A percentile compares a stretch with the other conserved stretches of the same genome.
Evolutionary conservation across 495 filamentous ascomycete genomes (phyloP).

Genomic region (Penicillium atrosanguineum): DNA sequence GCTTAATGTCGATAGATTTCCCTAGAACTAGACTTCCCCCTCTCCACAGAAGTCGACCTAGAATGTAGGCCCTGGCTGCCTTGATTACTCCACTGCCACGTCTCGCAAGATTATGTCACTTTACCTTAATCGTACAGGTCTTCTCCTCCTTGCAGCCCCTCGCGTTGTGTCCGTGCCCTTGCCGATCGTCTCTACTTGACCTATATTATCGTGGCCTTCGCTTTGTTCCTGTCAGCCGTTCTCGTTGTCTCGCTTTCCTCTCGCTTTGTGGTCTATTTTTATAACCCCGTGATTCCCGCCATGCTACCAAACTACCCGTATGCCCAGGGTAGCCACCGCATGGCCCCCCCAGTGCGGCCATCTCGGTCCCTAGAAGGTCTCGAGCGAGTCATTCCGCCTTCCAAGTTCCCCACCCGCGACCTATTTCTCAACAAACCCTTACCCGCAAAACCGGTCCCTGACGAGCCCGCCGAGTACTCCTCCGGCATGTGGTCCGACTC

Average conservation of each 20-base stretch:
- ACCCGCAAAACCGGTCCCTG: constrained; percentile 30
- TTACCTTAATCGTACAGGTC: neutral
- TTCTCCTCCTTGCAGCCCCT: constrained; percentile 19
- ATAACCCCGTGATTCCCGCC: neutral
- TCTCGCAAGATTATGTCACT: neutral
- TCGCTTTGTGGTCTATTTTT: constrained; percentile 2
- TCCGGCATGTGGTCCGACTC: constrained; percentile 34
- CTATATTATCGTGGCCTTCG: constrained; percentile 1
- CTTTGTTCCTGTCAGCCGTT: neutral
- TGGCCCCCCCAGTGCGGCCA: constrained; percentile 37
- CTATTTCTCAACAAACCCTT: constrained; percentile 39
- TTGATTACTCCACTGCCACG: neutral
- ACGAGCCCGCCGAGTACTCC: constrained; percentile 17
- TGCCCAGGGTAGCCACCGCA: constrained; percentile 8
- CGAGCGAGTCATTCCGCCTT: constrained; percentile 38
- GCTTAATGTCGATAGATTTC: too few species aligned
- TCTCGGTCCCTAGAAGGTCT: constrained; percentile 45
- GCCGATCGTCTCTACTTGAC: constrained; percentile 6
- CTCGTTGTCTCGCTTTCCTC: constrained; percentile 2
- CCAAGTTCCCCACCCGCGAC: constrained; percentile 19
- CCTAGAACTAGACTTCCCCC: too few species aligned
- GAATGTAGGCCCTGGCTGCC: neutral
- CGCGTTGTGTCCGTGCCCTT: constrained; percentile 17
- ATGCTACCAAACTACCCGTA: constrained; percentile 27
- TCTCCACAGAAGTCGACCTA: too few species aligned